Evolutionary conservation across 257 asterid species (phyloP), one percentile per base, ranked within the genome.

Genomic region (Solanum habrochaites): DNA sequence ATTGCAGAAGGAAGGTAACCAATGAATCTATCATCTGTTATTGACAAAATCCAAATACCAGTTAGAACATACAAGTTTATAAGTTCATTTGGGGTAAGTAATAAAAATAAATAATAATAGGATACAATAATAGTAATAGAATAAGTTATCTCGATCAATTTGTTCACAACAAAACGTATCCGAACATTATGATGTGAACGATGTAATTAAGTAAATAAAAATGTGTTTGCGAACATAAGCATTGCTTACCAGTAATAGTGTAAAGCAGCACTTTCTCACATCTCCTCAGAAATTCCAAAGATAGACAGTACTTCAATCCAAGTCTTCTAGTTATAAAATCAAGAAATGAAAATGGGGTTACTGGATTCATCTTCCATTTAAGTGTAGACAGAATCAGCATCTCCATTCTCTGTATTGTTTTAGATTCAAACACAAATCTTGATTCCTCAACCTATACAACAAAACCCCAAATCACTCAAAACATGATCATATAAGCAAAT

Each of bases 331-430:
- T 85, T 64, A 91, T 89, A 37, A 62, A 90, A 75, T 94, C 96
- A 84, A 94, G 93, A 90, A 94, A 93, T 8, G 93, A 89, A 75
- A 90, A 67, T 15, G 96, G 92, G 25, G 94, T 94, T 2, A 94
- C 94, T n/a, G 96, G 96, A 83, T 93, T 92, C 96, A 94, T 94
- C 94, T 85, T 92, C 97, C 97, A 94, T 62, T 90, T 13, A 7
- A 94, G 91, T 4, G 95, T 91, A 4, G 95, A 92, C 13, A 94
- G 91, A 27, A 93, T 85, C 49, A 94, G 83, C 27, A 94, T 82
- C 95, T 94, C 98, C 98, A 93, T 94, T 88, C 93, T 93, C 82
- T 91, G 95, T 82, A 94, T 90, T 47, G 95, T 91, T 62, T 92
- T 92, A 14, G 98, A 82, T 60, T 94, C 94, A 40, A 94, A 94